phyloP scores from a whole-genome alignment of 2,329 filamentous ascomycete species.

The Penicillium hordei region DNA sequence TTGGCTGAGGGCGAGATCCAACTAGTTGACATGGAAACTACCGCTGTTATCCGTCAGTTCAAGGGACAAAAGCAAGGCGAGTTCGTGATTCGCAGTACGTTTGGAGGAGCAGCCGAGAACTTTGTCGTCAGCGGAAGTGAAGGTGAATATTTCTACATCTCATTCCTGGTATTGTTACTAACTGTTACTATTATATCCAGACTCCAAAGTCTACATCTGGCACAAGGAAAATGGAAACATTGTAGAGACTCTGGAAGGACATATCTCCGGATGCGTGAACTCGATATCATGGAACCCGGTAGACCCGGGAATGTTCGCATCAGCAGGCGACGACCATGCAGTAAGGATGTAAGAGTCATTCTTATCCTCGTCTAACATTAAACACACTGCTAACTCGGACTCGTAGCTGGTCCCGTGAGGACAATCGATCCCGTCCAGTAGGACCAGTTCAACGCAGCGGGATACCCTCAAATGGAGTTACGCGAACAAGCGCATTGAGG shows the following conservation, averaged over 20 bases:
- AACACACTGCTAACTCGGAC: constrained; percentile 5
- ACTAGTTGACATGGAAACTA: constrained; percentile 73
- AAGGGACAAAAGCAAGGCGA: constrained; percentile 71
- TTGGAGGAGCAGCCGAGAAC: constrained; percentile 87
- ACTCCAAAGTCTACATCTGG: constrained; percentile 80
- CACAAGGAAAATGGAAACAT: constrained; percentile 77
- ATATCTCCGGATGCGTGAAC: constrained; percentile 75
- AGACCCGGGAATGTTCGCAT: constrained; percentile 81
- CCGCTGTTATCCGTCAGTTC: constrained; percentile 71
- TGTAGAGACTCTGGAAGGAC: constrained; percentile 74
- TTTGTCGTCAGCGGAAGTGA: constrained; percentile 92
- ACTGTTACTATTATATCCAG: constrained; percentile 41
- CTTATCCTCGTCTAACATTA: not conserved
- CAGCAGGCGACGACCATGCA: constrained; percentile 81
- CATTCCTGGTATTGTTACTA: constrained; percentile 14
- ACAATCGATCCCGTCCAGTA: constrained; percentile 28
- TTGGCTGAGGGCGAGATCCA: constrained; percentile 74
- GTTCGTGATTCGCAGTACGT: constrained; percentile 76
- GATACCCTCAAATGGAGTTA: constrained; percentile 35
- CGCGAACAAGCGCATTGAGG: constrained; percentile 44
- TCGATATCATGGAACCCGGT: constrained; percentile 84
- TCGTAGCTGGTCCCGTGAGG: constrained; percentile 38
- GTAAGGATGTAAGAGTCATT: constrained; percentile 73
- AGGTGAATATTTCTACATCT: constrained; percentile 53
- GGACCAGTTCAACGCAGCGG: constrained; percentile 30